Base-by-base conservation (phyloP, 2,329 filamentous ascomycete species). In the Trichophaea hybrida region DNA sequence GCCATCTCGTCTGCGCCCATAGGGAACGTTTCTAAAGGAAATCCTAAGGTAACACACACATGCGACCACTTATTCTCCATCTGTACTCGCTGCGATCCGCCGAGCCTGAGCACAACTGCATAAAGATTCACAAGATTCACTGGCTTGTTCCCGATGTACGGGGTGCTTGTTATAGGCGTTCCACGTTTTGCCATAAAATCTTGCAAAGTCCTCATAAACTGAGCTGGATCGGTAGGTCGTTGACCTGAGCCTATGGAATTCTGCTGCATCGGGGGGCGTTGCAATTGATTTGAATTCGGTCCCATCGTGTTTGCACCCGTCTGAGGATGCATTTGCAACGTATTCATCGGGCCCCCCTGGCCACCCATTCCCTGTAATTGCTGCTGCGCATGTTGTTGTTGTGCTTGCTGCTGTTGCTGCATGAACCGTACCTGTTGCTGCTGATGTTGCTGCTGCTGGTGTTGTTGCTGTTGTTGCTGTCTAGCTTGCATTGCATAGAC, bases 91-190 rank as follows among this genome's bases (percentile, higher is more conserved):
- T 85, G 86, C 59, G 85, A 93, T 4, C 89, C 89, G 31, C 86
- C 87, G 65, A 80, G 77, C 67, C 86, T 90, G 66, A 84, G 79
- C 1, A 95, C 86, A 0, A 81, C 76, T 62, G 84, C 81, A 71
- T 94, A 97, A 2, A 97, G 76, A 62, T 83, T 79, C 69, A 88
- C 80, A 10, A 96, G 73, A 67, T 85, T 84, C 40, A 97, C 76
- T 0, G 79, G 80, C 8, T 87, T 82, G 57, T 88, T 86, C 57
- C 81, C 83, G 31, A 94, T 79, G 24, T 81, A 74, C 0, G 90
- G 90, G 63, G 83, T 85, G 1, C 79, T 75, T 51, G 95, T 88
- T 54, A 97, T 77, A 0, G 82, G 84, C 15, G 88, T 75, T 35
- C 83, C 81, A 61, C 85, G 83, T 52, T 81, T 78, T 61, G 79